Base-by-base conservation (phyloP, 2,329 filamentous ascomycete species). In the Fusarium bulbicola region DNA sequence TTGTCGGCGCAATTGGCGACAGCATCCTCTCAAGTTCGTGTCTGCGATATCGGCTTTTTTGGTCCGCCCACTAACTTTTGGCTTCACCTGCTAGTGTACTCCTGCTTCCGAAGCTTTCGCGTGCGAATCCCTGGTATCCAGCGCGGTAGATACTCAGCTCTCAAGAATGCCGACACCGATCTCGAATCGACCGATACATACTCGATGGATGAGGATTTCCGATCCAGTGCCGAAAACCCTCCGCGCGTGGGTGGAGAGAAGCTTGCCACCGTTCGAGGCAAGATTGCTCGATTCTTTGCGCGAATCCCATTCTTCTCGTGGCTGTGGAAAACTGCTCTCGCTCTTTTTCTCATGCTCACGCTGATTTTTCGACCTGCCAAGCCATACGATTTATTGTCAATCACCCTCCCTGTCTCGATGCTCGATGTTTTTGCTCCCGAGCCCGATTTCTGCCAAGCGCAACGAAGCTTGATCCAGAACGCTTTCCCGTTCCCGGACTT, bases 331-430 rank as follows among this genome's bases (percentile, higher is more conserved):
- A 43, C 71, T 6, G 64, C 63, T 18, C 7, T 77, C 5, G 46
- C 74, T 11, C 59, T 71, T 24, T 76, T 80, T 26, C 54, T 81
- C 13, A 46, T 54, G 16, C 54, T 76, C n/a, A 68, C 70, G 1
- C 53, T 74, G n/a, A 42, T 78, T 20, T 37, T 80, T 21, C 74
- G 80, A 34, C 78, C 80, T n/a, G 63, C 76, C 18, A 74, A 77
- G 43, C 80, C 80, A 5, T 82, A 80, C 68, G 67, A 75, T 54
- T 76, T 79, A 43, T 75, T 82, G 68, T 78, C 80, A 8, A 74
- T 76, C 21, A 82, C 80, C 1, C 74, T 82, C 11, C 80, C 80
- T 3, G 64, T 80, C 3, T 74, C 80, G 3, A 72, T 82, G 56
- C 61, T 81, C 32, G 78, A 76, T 34, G 67, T 79, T n/a, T 76